phyloP scores from a whole-genome alignment of 805 yeast species.

The Candida alai region DNA sequence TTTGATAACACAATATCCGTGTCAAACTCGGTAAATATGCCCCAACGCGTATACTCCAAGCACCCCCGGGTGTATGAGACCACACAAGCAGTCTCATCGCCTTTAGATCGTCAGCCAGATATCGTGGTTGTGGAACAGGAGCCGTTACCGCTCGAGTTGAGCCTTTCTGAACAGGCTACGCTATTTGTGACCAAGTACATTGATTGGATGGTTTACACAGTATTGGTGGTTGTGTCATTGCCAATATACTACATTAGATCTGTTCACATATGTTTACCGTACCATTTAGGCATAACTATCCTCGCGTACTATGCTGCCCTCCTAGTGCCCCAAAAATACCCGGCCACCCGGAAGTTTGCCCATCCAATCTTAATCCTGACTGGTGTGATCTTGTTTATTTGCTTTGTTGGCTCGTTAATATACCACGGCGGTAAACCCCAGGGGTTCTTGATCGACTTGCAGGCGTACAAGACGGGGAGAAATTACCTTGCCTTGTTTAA shows the following conservation, averaged over 20 bases:
- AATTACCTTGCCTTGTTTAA: conserved; percentile 59
- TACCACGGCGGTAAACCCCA: conserved; percentile 35
- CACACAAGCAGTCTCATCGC: too few species aligned
- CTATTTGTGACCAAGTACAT: conserved; percentile 41
- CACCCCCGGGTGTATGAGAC: too few species aligned
- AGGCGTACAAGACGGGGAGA: conserved; percentile 64
- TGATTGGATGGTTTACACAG: conserved; percentile 51
- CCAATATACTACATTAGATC: conserved; percentile 53
- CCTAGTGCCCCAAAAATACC: conserved; percentile 41
- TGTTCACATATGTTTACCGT: conserved; percentile 53
- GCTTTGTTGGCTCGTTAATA: conserved; percentile 58
- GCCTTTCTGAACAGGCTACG: conserved; percentile 24
- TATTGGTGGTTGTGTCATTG: conserved; percentile 50
- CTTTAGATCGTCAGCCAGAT: too few species aligned
- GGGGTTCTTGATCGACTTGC: conserved; percentile 49
- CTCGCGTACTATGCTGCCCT: conserved; percentile 51
- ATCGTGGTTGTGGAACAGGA: conserved; percentile 2
- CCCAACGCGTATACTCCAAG: conserved; percentile 1
- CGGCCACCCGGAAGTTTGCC: conserved; percentile 46
- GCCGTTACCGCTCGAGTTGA: not conserved
- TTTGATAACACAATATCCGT: conserved; percentile 7
- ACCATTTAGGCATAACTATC: conserved; percentile 60
- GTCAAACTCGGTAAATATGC: not conserved
- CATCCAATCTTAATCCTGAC: conserved; percentile 75
- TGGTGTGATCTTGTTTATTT: conserved; percentile 56